phyloP scores from a whole-genome alignment of 2,329 filamentous ascomycete species.

The Colletotrichum tabaci region DNA sequence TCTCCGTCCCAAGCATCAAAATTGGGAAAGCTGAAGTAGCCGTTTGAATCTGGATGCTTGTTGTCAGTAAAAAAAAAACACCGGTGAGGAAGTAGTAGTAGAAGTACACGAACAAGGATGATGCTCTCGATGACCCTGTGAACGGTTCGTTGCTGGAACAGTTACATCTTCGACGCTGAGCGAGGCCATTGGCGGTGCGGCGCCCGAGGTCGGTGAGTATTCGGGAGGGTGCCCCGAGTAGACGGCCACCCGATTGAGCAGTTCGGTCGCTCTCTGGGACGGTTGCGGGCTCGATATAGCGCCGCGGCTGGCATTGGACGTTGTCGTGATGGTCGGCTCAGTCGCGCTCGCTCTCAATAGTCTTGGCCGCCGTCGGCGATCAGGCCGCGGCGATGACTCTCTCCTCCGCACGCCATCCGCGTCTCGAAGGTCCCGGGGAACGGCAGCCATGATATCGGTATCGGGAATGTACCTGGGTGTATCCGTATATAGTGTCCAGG shows the following conservation, averaged over 20 bases:
- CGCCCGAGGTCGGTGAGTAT: slow-evolving; percentile 45
- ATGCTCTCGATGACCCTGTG: slow-evolving; percentile 21
- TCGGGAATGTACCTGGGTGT: neutral
- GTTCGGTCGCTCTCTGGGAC: slow-evolving; percentile 66
- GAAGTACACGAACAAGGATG: slow-evolving; percentile 33
- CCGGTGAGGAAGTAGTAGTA: neutral
- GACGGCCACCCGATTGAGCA: slow-evolving; percentile 68
- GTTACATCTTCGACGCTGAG: slow-evolving; percentile 55
- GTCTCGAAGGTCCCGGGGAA: slow-evolving; percentile 35
- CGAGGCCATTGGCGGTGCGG: slow-evolving; percentile 52
- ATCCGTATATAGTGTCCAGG: too few species aligned
- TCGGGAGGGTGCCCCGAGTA: slow-evolving; percentile 52
- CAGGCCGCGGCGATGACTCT: slow-evolving; percentile 58
- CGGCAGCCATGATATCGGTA: slow-evolving; percentile 28
- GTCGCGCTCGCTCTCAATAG: slow-evolving; percentile 70
- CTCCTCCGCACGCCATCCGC: slow-evolving; percentile 44
- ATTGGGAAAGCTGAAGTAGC: slow-evolving; percentile 82
- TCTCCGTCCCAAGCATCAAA: slow-evolving; percentile 77
- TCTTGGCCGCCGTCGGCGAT: slow-evolving; percentile 63
- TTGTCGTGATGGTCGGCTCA: slow-evolving; percentile 69
- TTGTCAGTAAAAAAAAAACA: slow-evolving; percentile 13
- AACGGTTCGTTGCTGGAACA: slow-evolving; percentile 44
- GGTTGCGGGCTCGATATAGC: slow-evolving; percentile 65
- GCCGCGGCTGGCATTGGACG: slow-evolving; percentile 67
- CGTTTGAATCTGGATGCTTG: slow-evolving; percentile 46